These are phyloP conservation scores for Avena atlantica DNA, from an alignment of 176 grass and related monocot genomes.

Conservation along the genomic window DNA sequence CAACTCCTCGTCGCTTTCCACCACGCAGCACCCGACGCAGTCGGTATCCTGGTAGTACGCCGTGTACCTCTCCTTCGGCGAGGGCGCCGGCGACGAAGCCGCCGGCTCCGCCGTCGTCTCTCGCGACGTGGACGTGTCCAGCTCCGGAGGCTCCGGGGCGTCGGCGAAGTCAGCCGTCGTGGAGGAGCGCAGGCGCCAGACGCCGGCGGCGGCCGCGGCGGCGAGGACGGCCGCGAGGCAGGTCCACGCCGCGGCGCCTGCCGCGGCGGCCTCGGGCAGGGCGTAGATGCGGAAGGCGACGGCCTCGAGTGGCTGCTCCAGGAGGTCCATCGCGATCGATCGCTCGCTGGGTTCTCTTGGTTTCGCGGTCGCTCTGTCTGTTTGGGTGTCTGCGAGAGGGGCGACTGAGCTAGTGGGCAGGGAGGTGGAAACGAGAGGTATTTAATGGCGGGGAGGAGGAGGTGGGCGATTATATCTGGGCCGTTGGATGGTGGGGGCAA, in stretches of 20 bases:
- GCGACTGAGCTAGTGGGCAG: neutral
- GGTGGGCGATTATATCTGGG: neutral
- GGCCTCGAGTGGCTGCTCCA: conserved; percentile 65
- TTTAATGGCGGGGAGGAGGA: conserved; percentile 52
- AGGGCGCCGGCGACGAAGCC: neutral
- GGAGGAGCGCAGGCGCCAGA: conserved; percentile 69
- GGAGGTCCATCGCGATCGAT: conserved; percentile 61
- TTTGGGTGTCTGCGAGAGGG: neutral
- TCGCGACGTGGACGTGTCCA: neutral
- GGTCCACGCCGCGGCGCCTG: conserved; percentile 49
- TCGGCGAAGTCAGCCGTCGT: neutral
- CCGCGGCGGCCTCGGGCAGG: conserved; percentile 40
- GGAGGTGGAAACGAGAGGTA: neutral
- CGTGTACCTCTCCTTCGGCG: conserved; percentile 67
- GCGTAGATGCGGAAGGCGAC: conserved; percentile 64
- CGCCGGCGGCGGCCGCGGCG: conserved; percentile 59
- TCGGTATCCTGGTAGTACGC: conserved; percentile 51
- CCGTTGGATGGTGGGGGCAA: conserved; percentile 43
- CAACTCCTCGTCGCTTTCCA: neutral
- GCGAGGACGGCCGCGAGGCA: conserved; percentile 60
- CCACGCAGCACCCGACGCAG: conserved; percentile 48
- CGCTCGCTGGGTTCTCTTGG: conserved; percentile 18
- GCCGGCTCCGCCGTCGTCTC: neutral
- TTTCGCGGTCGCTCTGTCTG: conserved; percentile 25
- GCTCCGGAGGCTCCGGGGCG: neutral